Conservation (phyloP, 2,329 filamentous ascomycete genomes). For the Fusarium longipes region DNA sequence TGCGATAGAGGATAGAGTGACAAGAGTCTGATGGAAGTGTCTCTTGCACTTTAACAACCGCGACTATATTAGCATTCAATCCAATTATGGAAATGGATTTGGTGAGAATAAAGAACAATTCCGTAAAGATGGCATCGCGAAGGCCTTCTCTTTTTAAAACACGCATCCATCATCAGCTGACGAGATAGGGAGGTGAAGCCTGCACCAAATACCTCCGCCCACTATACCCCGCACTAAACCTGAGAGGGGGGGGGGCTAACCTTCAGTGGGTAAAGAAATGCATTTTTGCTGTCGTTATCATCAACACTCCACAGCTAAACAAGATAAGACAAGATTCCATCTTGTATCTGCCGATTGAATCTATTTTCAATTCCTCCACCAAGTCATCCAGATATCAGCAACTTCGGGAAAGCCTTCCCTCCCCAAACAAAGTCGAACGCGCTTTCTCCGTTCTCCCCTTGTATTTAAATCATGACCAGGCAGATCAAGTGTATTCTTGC, state of each 20-base stretch:
- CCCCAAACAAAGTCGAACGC: too few species aligned
- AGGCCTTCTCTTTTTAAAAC: slow-evolving; percentile 37
- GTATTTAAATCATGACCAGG: too few species aligned
- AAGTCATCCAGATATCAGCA: too few species aligned
- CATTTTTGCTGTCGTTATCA: background rate
- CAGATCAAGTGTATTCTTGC: too few species aligned
- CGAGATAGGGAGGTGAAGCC: slow-evolving; percentile 27
- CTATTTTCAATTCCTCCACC: too few species aligned
- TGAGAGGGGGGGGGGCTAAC: background rate
- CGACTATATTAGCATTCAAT: background rate
- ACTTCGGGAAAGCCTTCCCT: too few species aligned
- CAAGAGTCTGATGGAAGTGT: background rate
- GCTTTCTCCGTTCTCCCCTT: too few species aligned
- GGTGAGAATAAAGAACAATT: slow-evolving; percentile 17
- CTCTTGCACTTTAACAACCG: slow-evolving; percentile 16
- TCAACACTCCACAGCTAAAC: background rate
- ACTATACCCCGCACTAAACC: slow-evolving; percentile 10
- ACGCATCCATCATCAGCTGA: slow-evolving; percentile 5
- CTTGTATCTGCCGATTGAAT: background rate
- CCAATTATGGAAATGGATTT: background rate
- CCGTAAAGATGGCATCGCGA: slow-evolving; percentile 26
- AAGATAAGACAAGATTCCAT: background rate
- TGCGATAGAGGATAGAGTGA: too few species aligned
- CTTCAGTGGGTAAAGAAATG: slow-evolving; percentile 1
- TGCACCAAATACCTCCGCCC: background rate